phyloP scores from a whole-genome alignment of 1,284 basidiomycete genomes.

The Sphaerobolus stellatus region DNA sequence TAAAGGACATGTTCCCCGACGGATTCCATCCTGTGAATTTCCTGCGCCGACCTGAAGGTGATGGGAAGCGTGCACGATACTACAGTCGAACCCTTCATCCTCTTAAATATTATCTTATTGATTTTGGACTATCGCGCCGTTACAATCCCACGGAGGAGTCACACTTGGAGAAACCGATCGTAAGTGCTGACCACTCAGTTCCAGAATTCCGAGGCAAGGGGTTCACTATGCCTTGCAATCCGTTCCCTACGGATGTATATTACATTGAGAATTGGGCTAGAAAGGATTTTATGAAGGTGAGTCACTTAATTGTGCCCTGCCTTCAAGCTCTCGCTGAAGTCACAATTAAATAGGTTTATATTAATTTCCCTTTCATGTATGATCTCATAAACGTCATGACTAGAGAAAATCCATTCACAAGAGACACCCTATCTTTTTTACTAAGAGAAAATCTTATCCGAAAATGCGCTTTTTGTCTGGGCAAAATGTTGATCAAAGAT shows the following conservation, averaged over 20 bases:
- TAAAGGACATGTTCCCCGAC: constrained; percentile 26
- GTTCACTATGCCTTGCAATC: constrained; percentile 24
- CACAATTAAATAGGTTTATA: constrained; percentile 21
- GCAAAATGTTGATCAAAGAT: no score
- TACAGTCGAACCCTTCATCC: constrained; percentile 30
- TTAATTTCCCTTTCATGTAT: constrained; percentile 33
- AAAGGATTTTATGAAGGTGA: constrained; percentile 29
- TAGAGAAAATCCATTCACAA: constrained; percentile 32
- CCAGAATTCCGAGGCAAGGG: constrained; percentile 20
- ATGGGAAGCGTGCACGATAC: constrained; percentile 23
- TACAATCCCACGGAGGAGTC: constrained; percentile 22
- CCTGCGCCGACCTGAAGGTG: constrained; percentile 20
- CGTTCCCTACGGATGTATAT: constrained; percentile 38
- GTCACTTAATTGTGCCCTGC: constrained; percentile 29
- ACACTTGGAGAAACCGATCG: constrained; percentile 21
- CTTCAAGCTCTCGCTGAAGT: constrained; percentile 24
- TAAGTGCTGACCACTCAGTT: constrained; percentile 23
- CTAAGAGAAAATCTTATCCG: no score
- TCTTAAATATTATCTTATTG: constrained; percentile 33
- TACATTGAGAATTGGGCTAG: constrained; percentile 34
- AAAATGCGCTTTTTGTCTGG: no score
- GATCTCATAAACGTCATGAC: constrained; percentile 33
- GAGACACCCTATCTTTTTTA: no score
- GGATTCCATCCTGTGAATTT: constrained; percentile 25
- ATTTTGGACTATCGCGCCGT: constrained; percentile 38